Conservation (phyloP, 1,284 basidiomycete species). For the Takashimella tepidaria region DNA sequence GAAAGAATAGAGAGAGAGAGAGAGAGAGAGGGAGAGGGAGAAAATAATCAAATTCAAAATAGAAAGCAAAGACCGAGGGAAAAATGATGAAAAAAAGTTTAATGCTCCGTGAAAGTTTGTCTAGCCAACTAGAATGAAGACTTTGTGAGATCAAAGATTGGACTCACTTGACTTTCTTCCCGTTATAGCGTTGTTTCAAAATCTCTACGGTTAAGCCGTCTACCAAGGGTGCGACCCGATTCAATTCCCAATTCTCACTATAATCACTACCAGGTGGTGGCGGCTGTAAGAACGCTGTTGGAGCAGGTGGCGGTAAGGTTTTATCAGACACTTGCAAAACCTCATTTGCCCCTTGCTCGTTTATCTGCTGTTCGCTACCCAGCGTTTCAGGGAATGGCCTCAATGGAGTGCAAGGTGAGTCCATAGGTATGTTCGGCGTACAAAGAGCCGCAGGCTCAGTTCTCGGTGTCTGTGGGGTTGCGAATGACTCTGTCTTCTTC, state of each 20-base stretch:
- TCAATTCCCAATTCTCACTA: conserved; percentile 17
- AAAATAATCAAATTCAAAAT: too few species aligned
- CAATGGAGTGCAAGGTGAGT: background rate
- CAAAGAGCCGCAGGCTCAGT: conserved; percentile 3
- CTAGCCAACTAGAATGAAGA: too few species aligned
- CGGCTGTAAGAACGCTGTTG: conserved; percentile 13
- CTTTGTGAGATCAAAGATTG: conserved; percentile 27
- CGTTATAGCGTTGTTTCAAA: conserved; percentile 62
- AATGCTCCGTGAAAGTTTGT: too few species aligned
- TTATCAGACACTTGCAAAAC: conserved; percentile 12
- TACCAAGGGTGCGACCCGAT: conserved; percentile 52
- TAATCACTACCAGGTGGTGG: too few species aligned
- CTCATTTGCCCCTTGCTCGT: too few species aligned
- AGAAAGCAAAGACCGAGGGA: too few species aligned
- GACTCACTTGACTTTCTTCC: conserved; percentile 74
- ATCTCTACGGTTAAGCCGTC: conserved; percentile 58
- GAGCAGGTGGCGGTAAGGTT: conserved; percentile 18
- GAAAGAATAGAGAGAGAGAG: too few species aligned
- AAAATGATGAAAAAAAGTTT: too few species aligned
- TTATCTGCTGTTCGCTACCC: conserved; percentile 8
- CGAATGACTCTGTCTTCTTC: background rate
- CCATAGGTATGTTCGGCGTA: conserved; percentile 4
- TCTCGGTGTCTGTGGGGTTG: conserved; percentile 11
- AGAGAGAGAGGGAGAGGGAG: too few species aligned
- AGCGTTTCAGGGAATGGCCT: conserved; percentile 16